A percentile compares a stretch with the other conserved stretches of the same genome.
Evolutionary conservation across 2,329 filamentous ascomycete species (phyloP).

Genomic region (Scytalidium lignicola): DNA sequence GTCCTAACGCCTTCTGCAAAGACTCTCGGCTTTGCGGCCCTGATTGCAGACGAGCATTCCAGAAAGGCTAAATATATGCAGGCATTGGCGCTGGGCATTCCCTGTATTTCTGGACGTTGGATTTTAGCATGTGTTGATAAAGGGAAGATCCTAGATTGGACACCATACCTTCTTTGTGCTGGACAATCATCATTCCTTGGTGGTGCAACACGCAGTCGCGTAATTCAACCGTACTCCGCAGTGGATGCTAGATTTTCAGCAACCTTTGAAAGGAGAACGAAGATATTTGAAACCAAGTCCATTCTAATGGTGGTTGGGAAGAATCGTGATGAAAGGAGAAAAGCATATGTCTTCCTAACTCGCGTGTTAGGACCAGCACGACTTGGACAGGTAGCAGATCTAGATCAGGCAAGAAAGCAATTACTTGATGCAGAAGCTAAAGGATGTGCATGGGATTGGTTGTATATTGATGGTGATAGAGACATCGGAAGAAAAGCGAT

Average conservation of each 20-base stretch:
- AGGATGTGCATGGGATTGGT: conserved; percentile 60
- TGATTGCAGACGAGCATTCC: conserved; percentile 82
- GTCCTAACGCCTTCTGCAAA: conserved; percentile 47
- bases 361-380: conserved; percentile 68
- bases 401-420: conserved; percentile 58
- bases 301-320: conserved; percentile 70
- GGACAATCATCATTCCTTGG: conserved; percentile 74
- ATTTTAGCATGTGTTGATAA: conserved; percentile 64
- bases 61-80: conserved; percentile 91
- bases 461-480: conserved; percentile 66
- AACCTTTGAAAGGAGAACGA: conserved; percentile 54
- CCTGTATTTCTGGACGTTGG: conserved; percentile 82
- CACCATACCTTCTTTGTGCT: conserved; percentile 77
- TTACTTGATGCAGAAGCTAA: conserved; percentile 45
- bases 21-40: conserved; percentile 69
- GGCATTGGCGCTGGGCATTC: conserved; percentile 82
- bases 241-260: conserved; percentile 48
- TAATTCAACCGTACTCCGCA: conserved; percentile 57
- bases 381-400: conserved; percentile 59
- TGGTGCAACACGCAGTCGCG: conserved; percentile 71
- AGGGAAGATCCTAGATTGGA: conserved; percentile 63
- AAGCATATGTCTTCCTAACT: conserved; percentile 75
- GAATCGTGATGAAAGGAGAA: conserved; percentile 56
- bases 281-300: conserved; percentile 57
- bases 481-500: conserved; percentile 38